Percentiles rank a stretch among this genome's conserved stretches.
These are phyloP conservation scores for Cicer yamashitae DNA, from an alignment of 306 rosid species.

Conservation along the genomic window DNA sequence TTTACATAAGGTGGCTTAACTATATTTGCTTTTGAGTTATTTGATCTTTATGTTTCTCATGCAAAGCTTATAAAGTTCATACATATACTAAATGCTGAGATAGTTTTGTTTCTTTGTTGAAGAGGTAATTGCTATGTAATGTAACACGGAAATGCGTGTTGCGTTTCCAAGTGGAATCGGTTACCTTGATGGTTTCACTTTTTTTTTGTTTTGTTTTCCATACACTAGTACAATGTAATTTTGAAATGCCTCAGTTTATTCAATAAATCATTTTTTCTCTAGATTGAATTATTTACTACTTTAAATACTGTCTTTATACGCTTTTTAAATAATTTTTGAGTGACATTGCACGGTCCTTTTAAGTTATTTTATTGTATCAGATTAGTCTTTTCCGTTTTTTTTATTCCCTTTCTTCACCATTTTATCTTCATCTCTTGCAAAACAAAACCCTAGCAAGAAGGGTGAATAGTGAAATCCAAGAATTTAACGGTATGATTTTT, in stretches of 20 bases:
- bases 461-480: too few species aligned
- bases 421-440: too few species aligned
- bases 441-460: too few species aligned
- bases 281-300: neutral
- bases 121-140: neutral
- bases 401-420: too few species aligned
- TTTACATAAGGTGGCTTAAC: slow-evolving; percentile 6
- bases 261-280: neutral
- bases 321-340: too few species aligned
- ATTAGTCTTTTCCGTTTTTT: too few species aligned
- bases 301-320: too few species aligned
- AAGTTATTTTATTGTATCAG: too few species aligned
- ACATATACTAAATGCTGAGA: neutral
- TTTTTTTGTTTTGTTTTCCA: neutral
- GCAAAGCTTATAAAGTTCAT: neutral
- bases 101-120: neutral
- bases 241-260: neutral
- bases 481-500: too few species aligned
- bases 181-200: neutral
- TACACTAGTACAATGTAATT: neutral
- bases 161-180: neutral
- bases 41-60: slow-evolving; percentile 12
- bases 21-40: neutral
- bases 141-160: neutral
- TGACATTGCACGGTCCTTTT: too few species aligned